Base-by-base conservation (phyloP, 805 yeast genomes). In the Metschnikowia shivogae region DNA sequence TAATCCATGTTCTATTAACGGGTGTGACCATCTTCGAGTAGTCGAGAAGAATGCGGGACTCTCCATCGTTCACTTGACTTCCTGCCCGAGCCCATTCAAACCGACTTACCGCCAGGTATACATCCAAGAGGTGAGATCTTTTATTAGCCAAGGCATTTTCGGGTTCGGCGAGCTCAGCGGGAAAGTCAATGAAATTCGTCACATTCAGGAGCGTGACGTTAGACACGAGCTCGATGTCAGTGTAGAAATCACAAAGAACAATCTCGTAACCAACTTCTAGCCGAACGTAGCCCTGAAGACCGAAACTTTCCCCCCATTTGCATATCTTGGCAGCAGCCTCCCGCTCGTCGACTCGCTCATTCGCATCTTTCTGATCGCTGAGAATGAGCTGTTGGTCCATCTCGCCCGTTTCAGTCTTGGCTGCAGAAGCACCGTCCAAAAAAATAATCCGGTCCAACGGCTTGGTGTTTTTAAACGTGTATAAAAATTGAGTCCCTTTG, bases 341-440 rank as follows among this genome's bases (percentile, higher is more conserved):
- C 12, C 74, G 39, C 56, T 82, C 87, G 38, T 55, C 14, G 7
- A 56, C 60, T 2, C 40, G 29, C 3, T 55, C 61, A 30, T 63
- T 62, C 4, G 58, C 44, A 6, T 58, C 53, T n/a, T 42, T 33
- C 22, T 50, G 60, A 32, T 52, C 46, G 28, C 59, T 50, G 37
- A 59, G 53, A 10, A 61, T 58, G 57, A 34, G 49, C 39, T 52
- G 70, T 57, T 17, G 80, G 55, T 82, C 87, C 85, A 80, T 80
- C 54, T 77, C 81, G 4, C 86, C 86, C 1, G 78, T 69, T 1
- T 44, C 33, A 0, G 73, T 63, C 57, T 81, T 81, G 0, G 85
- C 79, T n/a, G 85, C 87, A 26, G 84, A 79, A 0, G 86, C 84
- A 5, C 87, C 87, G 49, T 81, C 86, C n/a, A 82, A 57, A 41